These are phyloP conservation scores for Tulasnella sp. DNA, from an alignment of 768 basidiomycete genomes.

Conservation along the genomic window DNA sequence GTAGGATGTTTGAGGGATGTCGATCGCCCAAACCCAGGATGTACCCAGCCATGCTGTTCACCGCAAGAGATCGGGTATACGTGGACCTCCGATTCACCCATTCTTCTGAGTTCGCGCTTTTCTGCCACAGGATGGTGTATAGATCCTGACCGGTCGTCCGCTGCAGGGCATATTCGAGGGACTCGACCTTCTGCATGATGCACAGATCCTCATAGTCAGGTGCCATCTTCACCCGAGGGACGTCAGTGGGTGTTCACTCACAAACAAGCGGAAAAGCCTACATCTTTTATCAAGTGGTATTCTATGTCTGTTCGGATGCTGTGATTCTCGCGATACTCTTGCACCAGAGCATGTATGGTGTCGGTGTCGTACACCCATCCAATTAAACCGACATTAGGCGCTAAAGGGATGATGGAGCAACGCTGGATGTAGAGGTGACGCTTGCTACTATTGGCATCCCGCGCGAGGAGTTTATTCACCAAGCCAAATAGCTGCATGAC, in stretches of 20 bases:
- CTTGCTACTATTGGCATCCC: constrained; percentile 95
- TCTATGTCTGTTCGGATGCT: constrained; percentile 97
- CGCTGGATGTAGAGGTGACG: constrained; percentile 88
- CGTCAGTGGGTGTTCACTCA: too few species aligned
- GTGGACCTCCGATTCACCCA: constrained; percentile 95
- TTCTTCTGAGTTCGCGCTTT: constrained; percentile 88
- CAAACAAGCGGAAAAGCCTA: too few species aligned
- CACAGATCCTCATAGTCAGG: constrained; percentile 95
- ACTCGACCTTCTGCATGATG: constrained; percentile 94
- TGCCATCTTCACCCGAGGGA: too few species aligned
- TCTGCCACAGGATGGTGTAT: constrained; percentile 93
- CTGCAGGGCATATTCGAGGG: constrained; percentile 96
- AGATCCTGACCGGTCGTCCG: constrained; percentile 98
- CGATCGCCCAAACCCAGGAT: constrained; percentile 96
- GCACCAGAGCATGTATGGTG: constrained; percentile 89
- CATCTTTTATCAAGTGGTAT: constrained; percentile 93
- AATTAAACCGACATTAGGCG: constrained; percentile 86
- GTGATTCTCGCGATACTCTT: constrained; percentile 89
- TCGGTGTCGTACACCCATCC: constrained; percentile 96
- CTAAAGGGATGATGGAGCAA: constrained; percentile 86
- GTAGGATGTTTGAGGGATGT: constrained; percentile 88
- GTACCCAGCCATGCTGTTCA: constrained; percentile 98
- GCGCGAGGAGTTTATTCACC: constrained; percentile 85
- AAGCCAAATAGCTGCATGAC: constrained; percentile 99
- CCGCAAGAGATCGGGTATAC: constrained; percentile 89